phyloP scores from a whole-genome alignment of 371 early-diverging fungal species.

The Nematocida displodere region DNA sequence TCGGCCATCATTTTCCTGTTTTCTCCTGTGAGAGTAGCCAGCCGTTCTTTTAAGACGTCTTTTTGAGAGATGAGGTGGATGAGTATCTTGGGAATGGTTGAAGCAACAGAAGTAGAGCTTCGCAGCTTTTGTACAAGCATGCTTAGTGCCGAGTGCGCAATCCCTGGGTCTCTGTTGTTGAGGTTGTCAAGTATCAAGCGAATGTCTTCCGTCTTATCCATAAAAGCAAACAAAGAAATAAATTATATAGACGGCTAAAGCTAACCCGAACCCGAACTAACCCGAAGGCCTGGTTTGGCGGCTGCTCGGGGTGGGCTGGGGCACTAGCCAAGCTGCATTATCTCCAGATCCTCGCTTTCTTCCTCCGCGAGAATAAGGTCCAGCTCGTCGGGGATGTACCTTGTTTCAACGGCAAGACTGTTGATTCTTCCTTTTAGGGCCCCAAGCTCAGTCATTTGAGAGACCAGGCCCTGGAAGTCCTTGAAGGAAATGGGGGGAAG shows the following conservation, averaged over 20 bases:
- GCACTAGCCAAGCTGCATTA: constrained; percentile 1
- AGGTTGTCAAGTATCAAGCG: constrained; percentile 43
- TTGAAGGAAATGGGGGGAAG: constrained; percentile 47
- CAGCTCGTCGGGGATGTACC: constrained; percentile 48
- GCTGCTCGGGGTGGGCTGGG: neutral
- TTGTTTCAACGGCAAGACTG: constrained; percentile 43
- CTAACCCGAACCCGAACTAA: neutral
- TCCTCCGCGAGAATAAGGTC: constrained; percentile 31
- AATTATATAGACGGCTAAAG: neutral
- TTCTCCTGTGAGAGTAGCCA: constrained; percentile 32
- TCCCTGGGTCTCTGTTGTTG: constrained; percentile 31
- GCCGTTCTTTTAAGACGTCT: constrained; percentile 21
- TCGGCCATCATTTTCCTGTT: constrained; percentile 56
- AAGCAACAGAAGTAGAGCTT: constrained; percentile 31
- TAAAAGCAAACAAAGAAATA: constrained; percentile 46
- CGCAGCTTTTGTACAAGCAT: constrained; percentile 44
- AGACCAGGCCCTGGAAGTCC: constrained; percentile 51
- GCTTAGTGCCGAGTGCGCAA: constrained; percentile 45
- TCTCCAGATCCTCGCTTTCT: constrained; percentile 21
- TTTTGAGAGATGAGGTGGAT: constrained; percentile 35
- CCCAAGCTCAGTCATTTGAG: constrained; percentile 39
- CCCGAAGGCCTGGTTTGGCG: neutral
- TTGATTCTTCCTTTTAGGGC: constrained; percentile 48
- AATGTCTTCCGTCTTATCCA: constrained; percentile 47
- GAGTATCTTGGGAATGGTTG: constrained; percentile 41